phyloP scores from a whole-genome alignment of 495 filamentous ascomycete genomes.

The Entonaema liquescens region DNA sequence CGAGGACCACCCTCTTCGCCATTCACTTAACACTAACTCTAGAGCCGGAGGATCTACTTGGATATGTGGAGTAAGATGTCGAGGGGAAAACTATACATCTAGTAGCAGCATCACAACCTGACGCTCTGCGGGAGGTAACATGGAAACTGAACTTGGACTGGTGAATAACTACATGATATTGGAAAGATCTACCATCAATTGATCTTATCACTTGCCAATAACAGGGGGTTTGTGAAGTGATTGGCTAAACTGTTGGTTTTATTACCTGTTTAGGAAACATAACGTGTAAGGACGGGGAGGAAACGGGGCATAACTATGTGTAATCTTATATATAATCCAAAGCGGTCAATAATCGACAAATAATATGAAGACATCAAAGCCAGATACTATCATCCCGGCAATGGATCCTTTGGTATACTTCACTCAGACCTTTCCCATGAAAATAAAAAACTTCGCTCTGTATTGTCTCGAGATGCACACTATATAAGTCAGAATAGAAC shows the following conservation, averaged over 20 bases:
- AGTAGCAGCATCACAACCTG: no score
- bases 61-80: no score
- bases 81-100: no score
- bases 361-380: no score
- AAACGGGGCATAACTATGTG: no score
- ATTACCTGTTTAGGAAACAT: conserved; percentile 32
- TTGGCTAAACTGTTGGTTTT: conserved; percentile 13
- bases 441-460: neutral
- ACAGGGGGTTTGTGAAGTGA: conserved; percentile 1
- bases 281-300: no score
- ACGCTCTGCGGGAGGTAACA: no score
- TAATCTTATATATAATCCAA: neutral
- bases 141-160: no score
- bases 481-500: neutral
- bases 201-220: neutral
- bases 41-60: no score
- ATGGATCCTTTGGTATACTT: neutral
- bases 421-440: neutral
- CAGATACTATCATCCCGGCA: neutral
- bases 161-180: neutral
- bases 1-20: neutral
- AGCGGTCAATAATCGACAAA: no score
- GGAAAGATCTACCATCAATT: neutral
- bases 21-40: no score
- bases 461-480: neutral